Conservation (phyloP, 2,329 filamentous ascomycete species). For the Hypocrella siamensis region DNA sequence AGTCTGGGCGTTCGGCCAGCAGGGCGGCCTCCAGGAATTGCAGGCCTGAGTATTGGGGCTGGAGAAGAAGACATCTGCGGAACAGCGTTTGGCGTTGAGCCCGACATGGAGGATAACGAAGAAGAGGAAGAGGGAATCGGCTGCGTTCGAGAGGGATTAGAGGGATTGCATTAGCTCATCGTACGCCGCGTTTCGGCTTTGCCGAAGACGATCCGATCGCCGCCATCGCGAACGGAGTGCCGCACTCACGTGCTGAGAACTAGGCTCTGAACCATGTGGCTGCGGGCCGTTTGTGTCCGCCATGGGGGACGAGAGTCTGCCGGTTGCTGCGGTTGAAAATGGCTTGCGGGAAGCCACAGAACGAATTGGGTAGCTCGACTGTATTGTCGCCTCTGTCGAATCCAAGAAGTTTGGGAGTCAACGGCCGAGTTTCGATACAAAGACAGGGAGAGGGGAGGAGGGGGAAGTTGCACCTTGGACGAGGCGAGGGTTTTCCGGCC, state of each 20-base stretch:
- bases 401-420: too few relatives aligned
- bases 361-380: too few relatives aligned
- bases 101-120: conserved; percentile 11
- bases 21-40: conserved; percentile 55
- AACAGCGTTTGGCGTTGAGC: conserved; percentile 19
- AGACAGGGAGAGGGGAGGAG: too few relatives aligned
- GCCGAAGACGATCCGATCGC: background rate
- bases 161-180: conserved; percentile 1
- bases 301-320: conserved; percentile 6
- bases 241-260: conserved; percentile 8
- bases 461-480: too few relatives aligned
- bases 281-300: conserved; percentile 10
- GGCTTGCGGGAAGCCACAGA: background rate
- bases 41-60: conserved; percentile 68
- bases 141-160: too few relatives aligned
- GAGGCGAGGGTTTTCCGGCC: too few relatives aligned
- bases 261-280: conserved; percentile 7
- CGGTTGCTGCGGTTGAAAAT: background rate
- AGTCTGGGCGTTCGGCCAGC: conserved; percentile 58
- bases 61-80: conserved; percentile 59
- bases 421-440: too few relatives aligned
- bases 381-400: too few relatives aligned
- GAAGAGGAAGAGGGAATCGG: conserved; percentile 8
- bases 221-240: background rate
- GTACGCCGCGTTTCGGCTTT: background rate